Conservation (phyloP, 805 yeast species). For the Grigorovia yakushimaensis region DNA sequence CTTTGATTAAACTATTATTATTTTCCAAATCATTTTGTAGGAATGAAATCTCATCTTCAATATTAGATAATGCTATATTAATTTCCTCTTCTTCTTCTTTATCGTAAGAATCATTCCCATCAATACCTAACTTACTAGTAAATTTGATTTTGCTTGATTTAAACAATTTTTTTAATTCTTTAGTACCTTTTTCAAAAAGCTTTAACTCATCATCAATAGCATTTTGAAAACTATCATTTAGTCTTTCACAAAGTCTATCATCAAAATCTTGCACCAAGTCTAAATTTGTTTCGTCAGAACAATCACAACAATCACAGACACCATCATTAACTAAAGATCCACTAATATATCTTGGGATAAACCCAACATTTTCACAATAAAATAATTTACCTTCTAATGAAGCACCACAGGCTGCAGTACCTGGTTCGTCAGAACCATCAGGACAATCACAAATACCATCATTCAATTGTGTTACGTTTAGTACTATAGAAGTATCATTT, state of each 20-base stretch:
- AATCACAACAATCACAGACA: conserved; percentile 96
- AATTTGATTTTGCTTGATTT: conserved; percentile 12
- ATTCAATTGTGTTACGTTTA: conserved; percentile 57
- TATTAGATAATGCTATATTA: conserved; percentile 3
- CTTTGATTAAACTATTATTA: conserved; percentile 16
- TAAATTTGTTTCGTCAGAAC: conserved; percentile 58
- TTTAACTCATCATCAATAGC: conserved; percentile 40
- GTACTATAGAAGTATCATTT: conserved; percentile 49
- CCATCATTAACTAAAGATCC: conserved; percentile 75
- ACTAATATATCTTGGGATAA: conserved; percentile 50
- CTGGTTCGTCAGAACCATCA: conserved; percentile 96
- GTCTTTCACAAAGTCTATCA: conserved; percentile 16
- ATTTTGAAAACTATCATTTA: conserved; percentile 19
- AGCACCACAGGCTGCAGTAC: conserved; percentile 72
- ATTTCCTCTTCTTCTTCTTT: conserved; percentile 5
- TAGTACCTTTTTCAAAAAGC: conserved; percentile 42
- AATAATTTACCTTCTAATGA: conserved; percentile 31
- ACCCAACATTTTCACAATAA: conserved; percentile 73
- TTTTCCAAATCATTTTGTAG: conserved; percentile 7
- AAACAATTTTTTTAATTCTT: conserved; percentile 27
- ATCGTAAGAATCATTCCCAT: conserved; percentile 3
- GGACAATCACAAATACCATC: conserved; percentile 95
- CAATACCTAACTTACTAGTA: conserved; percentile 10
- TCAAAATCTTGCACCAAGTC: background rate
- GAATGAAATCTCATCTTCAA: conserved; percentile 6